Base-by-base conservation (phyloP, 768 basidiomycete genomes). In the Myochromella boudieri region DNA sequence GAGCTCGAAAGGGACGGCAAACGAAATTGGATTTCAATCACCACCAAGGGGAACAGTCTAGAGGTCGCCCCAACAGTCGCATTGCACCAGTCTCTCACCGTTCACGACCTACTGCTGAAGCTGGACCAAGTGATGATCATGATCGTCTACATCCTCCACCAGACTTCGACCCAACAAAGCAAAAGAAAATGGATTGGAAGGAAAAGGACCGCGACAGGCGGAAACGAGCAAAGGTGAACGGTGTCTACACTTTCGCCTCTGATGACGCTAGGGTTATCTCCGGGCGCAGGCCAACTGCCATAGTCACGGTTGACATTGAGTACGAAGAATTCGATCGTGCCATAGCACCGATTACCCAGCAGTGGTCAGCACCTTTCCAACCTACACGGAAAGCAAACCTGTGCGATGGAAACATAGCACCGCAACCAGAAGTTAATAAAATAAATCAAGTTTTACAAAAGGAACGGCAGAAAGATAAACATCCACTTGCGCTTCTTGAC, bases 301-400 rank as follows among this genome's bases (percentile, higher is more conserved):
- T 67, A 18, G 53, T 78, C 18, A 72, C 74, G 1, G 61, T 79
- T 15, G 65, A 77, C 44, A 46, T 73, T 14, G 71, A 77, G 54
- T 76, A 77, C 45, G 65, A 70, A 20, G 68, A 58, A 8, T 74
- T 78, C 43, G 64, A 69, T 42, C 60, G 57, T 28, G 71, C 70
- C 1, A 57, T 78, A 40, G 68, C 70, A 39, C 74, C 76, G 11
- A 49, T 51, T 18, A 37, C 45, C 2, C 48, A 49, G 39, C 42
- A 53, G 20, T 52, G 46, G 54, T 42, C 51, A 14, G 46, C 22
- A 17, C 34, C 54, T 6, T 50, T 61, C 42, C 25, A 50, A 34
- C 60, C 61, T 1, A 21, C 53, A 29, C 44, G 49, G 21, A 26
- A 31, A 36, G 27, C 18, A 15, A 43, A 47, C 11, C 41, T 21